phyloP scores from a whole-genome alignment of 139 green algal genomes.

The Micractinium conductrix region DNA sequence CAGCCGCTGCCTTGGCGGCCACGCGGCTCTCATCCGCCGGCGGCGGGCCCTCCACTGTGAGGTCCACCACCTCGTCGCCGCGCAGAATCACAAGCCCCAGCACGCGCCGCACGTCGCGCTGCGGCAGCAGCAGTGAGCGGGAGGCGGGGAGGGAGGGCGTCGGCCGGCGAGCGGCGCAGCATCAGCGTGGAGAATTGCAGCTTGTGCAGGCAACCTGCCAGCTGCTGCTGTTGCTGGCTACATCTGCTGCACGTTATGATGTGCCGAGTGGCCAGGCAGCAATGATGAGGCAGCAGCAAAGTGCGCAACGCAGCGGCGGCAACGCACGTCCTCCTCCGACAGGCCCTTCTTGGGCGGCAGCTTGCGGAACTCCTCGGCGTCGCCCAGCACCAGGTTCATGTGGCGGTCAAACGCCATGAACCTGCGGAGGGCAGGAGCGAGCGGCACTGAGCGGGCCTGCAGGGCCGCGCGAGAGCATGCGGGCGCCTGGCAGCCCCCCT shows the following conservation, averaged over 20 bases:
- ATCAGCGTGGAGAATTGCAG: too few relatives aligned
- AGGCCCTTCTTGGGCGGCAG: constrained; percentile 95
- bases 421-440: constrained; percentile 55
- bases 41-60: constrained; percentile 96
- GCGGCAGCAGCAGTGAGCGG: constrained; percentile 15
- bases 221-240: neutral
- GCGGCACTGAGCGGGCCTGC: neutral
- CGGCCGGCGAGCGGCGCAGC: too few relatives aligned
- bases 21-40: constrained; percentile 75
- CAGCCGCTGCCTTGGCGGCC: constrained; percentile 58
- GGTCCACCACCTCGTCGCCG: constrained; percentile 94
- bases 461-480: neutral
- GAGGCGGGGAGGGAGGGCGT: neutral
- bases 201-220: neutral
- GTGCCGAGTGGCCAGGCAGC: neutral
- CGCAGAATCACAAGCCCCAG: constrained; percentile 95
- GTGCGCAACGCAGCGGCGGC: neutral
- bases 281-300: neutral
- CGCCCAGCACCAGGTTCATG: constrained; percentile 98
- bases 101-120: constrained; percentile 91
- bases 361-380: constrained; percentile 95
- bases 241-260: too few relatives aligned
- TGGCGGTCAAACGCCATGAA: constrained; percentile 99
- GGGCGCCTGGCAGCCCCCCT: neutral
- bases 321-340: constrained; percentile 77